These are phyloP conservation scores for Aristolochia fimbriata DNA, from an alignment of 164 flowering plant species.

Conservation along the genomic window DNA sequence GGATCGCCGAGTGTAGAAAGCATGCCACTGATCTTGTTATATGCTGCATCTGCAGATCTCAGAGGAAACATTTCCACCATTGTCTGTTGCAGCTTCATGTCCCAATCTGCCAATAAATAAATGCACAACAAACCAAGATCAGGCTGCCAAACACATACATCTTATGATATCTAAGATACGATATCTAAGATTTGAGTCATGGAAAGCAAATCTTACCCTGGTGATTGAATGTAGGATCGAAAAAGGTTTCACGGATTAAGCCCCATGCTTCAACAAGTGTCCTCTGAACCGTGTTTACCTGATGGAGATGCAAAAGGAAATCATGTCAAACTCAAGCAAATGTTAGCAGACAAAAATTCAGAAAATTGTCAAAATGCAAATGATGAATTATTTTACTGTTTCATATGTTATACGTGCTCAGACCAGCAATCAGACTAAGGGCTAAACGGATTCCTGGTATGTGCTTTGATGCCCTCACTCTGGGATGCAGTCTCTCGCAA, in stretches of 20 bases:
- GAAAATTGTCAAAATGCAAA: background rate
- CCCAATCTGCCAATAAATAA: conserved; percentile 64
- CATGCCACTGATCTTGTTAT: conserved; percentile 80
- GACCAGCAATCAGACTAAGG: background rate
- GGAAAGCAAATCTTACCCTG: conserved; percentile 48
- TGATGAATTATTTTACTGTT: background rate
- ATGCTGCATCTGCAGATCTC: conserved; percentile 90
- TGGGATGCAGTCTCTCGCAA: too few relatives aligned
- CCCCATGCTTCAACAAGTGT: conserved; percentile 97
- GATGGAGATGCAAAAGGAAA: conserved; percentile 1
- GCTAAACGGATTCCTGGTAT: background rate
- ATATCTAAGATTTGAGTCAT: background rate
- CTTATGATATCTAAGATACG: too few relatives aligned
- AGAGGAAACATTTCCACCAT: conserved; percentile 97
- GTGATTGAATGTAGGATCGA: conserved; percentile 92
- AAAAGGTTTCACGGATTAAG: conserved; percentile 80
- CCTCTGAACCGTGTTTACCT: conserved; percentile 94
- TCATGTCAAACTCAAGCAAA: background rate
- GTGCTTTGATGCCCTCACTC: too few relatives aligned
- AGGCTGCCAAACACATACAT: too few relatives aligned
- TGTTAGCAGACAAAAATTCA: background rate
- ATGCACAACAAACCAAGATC: background rate
- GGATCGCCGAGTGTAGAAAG: conserved; percentile 94
- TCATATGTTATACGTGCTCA: background rate
- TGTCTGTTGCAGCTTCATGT: conserved; percentile 83